Percentiles rank a stretch among this genome's conserved stretches.
Evolutionary conservation across 768 basidiomycete species (phyloP).

Genomic region (Mycena vulgaris): DNA sequence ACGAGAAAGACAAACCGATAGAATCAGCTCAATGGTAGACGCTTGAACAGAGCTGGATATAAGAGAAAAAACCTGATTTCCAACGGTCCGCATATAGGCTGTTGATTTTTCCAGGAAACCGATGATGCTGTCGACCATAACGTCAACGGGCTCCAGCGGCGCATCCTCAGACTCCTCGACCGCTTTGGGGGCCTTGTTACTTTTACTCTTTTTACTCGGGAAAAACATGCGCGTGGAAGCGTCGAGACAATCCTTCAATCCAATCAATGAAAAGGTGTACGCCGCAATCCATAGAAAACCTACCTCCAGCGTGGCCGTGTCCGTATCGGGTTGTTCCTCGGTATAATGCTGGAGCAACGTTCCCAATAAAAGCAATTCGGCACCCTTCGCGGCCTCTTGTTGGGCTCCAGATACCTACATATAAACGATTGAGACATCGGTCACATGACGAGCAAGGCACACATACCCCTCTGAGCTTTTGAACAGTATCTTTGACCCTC

Average conservation of each 20-base stretch:
- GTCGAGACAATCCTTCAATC: slow-evolving; percentile 72
- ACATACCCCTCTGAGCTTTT: slow-evolving; percentile 63
- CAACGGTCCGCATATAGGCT: slow-evolving; percentile 83
- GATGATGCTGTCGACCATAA: slow-evolving; percentile 91
- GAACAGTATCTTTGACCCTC: slow-evolving; percentile 60
- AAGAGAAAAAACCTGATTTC: slow-evolving; percentile 84
- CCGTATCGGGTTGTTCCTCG: slow-evolving; percentile 65
- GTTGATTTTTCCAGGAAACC: slow-evolving; percentile 90
- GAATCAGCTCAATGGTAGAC: slow-evolving; percentile 84
- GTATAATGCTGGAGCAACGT: slow-evolving; percentile 80
- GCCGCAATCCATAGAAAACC: slow-evolving; percentile 6
- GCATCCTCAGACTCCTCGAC: slow-evolving; percentile 52
- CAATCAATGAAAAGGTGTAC: slow-evolving; percentile 13
- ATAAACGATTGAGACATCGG: slow-evolving; percentile 6
- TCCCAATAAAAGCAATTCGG: slow-evolving; percentile 79
- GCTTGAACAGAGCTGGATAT: slow-evolving; percentile 76
- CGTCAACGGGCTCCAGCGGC: slow-evolving; percentile 78
- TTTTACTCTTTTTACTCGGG: slow-evolving; percentile 49
- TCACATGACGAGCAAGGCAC: background rate
- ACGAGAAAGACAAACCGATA: slow-evolving; percentile 71
- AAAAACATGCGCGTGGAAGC: slow-evolving; percentile 70
- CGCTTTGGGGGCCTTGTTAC: slow-evolving; percentile 59
- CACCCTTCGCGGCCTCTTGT: slow-evolving; percentile 75
- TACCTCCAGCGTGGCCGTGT: slow-evolving; percentile 77
- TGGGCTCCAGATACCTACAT: slow-evolving; percentile 55